Conservation (phyloP, 179 eudicot species). For the Kewa caespitosa region DNA sequence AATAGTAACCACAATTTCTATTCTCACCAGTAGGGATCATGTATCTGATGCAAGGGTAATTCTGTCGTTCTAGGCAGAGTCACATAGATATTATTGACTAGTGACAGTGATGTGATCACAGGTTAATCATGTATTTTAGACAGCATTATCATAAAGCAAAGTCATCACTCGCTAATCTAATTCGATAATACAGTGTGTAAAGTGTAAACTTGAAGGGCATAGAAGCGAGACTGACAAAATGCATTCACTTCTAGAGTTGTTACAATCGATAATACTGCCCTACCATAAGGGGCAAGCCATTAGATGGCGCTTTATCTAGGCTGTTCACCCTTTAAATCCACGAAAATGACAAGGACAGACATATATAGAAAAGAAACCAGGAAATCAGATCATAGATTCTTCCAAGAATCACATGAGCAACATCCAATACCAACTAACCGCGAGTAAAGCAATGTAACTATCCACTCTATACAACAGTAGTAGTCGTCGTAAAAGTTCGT, state of each 20-base stretch:
- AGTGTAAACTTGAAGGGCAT: neutral
- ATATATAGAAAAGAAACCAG: neutral
- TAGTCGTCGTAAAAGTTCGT: neutral
- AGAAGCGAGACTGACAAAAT: neutral
- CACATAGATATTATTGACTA: neutral
- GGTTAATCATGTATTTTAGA: neutral
- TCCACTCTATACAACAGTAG: neutral
- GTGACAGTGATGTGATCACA: constrained; percentile 11
- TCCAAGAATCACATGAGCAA: constrained; percentile 26
- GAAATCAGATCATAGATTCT: neutral
- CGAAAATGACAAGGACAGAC: constrained; percentile 15
- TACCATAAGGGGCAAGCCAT: constrained; percentile 25
- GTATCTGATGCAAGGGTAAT: constrained; percentile 14
- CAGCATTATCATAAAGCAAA: neutral
- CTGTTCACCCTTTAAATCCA: constrained; percentile 20
- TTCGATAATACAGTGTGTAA: no score
- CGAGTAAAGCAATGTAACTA: neutral
- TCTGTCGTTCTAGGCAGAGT: constrained; percentile 8
- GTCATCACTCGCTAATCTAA: neutral
- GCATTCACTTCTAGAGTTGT: neutral
- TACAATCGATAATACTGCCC: constrained; percentile 10
- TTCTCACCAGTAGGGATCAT: constrained; percentile 10
- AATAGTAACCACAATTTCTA: constrained; percentile 21
- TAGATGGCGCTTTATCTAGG: constrained; percentile 19
- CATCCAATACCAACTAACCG: constrained; percentile 5